These are phyloP conservation scores for Stephanodiscus triporus DNA, from an alignment of 108 stramenopile species.

Conservation along the genomic window DNA sequence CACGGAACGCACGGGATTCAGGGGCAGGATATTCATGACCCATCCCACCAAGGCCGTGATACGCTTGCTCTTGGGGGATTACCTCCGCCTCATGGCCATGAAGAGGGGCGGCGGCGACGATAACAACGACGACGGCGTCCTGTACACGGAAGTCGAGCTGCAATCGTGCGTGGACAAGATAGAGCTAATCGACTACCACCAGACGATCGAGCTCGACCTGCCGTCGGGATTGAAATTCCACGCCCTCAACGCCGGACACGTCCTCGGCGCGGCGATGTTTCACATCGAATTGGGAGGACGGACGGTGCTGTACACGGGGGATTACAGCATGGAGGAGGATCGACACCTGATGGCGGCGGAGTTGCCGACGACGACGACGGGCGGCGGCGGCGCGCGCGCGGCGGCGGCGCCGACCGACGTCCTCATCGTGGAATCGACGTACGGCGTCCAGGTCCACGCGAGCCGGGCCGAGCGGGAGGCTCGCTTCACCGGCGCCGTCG, in stretches of 20 bases:
- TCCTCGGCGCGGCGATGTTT: conserved; percentile 99
- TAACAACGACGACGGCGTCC: conserved; percentile 50
- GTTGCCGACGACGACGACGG: conserved; percentile 58
- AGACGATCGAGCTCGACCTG: conserved; percentile 80
- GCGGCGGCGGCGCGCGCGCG: conserved; percentile 15
- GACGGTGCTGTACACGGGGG: conserved; percentile 96
- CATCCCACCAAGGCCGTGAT: conserved; percentile 98
- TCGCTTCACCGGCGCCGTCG: conserved; percentile 91
- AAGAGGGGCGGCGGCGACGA: conserved; percentile 41
- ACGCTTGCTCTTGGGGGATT: conserved; percentile 92
- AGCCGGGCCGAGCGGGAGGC: conserved; percentile 92
- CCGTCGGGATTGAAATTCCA: conserved; percentile 88
- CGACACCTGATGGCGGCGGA: conserved; percentile 98
- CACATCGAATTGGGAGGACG: conserved; percentile 95
- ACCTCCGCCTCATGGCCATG: conserved; percentile 83
- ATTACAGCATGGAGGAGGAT: conserved; percentile 98
- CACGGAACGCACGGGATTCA: conserved; percentile 96
- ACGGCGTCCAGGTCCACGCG: conserved; percentile 96
- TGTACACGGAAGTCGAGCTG: conserved; percentile 94
- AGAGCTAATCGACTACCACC: conserved; percentile 96
- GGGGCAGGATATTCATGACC: conserved; percentile 96
- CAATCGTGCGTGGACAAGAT: conserved; percentile 91
- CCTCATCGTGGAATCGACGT: conserved; percentile 95
- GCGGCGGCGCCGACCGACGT: conserved; percentile 85
- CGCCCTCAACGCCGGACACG: conserved; percentile 98